These are phyloP conservation scores for Candida pseudoglaebosa DNA, from an alignment of 805 yeast species.

Conservation along the genomic window DNA sequence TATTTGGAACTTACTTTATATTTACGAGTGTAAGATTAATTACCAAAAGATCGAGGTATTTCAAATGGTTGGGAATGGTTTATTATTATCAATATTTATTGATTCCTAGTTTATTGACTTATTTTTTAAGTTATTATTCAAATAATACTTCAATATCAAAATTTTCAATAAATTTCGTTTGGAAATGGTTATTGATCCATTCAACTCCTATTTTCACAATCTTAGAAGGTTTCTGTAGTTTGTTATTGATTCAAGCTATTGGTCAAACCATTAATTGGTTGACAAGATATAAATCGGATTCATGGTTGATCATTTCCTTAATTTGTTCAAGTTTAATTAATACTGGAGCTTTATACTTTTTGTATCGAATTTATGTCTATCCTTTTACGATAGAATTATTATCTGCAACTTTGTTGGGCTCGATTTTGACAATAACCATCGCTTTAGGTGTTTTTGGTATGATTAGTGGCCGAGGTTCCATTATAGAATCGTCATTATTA, in stretches of 20 bases:
- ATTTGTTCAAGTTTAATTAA: constrained; percentile 70
- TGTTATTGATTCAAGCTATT: constrained; percentile 85
- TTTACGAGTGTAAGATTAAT: constrained; percentile 69
- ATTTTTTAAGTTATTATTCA: constrained; percentile 54
- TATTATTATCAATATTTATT: constrained; percentile 81
- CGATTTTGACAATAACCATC: constrained; percentile 70
- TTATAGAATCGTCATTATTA: constrained; percentile 82
- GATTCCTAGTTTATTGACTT: constrained; percentile 75
- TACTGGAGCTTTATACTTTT: constrained; percentile 71
- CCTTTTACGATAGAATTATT: constrained; percentile 66
- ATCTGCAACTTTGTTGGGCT: constrained; percentile 82
- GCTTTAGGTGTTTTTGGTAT: constrained; percentile 82
- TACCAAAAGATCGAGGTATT: constrained; percentile 37
- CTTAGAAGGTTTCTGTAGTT: constrained; percentile 89
- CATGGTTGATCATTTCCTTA: constrained; percentile 74
- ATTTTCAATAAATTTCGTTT: constrained; percentile 33
- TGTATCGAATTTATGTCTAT: constrained; percentile 78
- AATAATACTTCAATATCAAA: constrained; percentile 1
- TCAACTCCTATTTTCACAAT: constrained; percentile 88
- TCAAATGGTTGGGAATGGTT: constrained; percentile 44
- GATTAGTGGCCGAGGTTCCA: constrained; percentile 76
- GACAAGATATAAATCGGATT: constrained; percentile 58
- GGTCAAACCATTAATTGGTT: constrained; percentile 80
- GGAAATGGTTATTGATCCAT: constrained; percentile 70
- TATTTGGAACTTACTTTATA: constrained; percentile 53